Conservation (phyloP, 2,329 filamentous ascomycete genomes). For the Aspergillus japonicus region DNA sequence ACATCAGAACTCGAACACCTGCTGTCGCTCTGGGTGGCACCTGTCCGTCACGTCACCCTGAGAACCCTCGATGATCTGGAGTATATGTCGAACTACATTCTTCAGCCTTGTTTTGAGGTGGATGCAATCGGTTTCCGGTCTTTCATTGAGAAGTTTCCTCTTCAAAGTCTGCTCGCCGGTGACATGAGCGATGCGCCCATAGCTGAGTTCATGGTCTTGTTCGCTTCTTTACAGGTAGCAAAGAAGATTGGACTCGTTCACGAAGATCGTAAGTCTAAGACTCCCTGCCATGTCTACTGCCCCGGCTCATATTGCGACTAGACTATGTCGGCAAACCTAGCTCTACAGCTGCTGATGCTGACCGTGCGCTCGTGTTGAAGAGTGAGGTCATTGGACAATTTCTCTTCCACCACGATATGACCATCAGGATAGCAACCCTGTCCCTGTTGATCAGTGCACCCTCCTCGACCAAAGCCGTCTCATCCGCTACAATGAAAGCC, state of each 20-base stretch:
- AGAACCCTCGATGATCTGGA: constrained; percentile 38
- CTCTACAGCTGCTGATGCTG: constrained; percentile 11
- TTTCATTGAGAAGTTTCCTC: constrained; percentile 61
- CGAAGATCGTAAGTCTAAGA: constrained; percentile 56
- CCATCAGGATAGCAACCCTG: constrained; percentile 75
- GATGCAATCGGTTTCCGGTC: constrained; percentile 34
- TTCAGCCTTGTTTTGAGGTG: constrained; percentile 36
- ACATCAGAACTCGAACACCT: constrained; percentile 13
- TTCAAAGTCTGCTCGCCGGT: constrained; percentile 48
- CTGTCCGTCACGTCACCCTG: constrained; percentile 38
- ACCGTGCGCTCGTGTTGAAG: constrained; percentile 31
- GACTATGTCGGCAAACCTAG: constrained; percentile 28
- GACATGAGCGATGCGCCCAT: constrained; percentile 50
- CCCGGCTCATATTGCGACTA: constrained; percentile 16
- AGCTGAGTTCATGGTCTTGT: constrained; percentile 58
- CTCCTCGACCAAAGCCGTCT: constrained; percentile 71
- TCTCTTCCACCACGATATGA: constrained; percentile 52
- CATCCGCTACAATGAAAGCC: constrained; percentile 58
- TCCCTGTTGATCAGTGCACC: constrained; percentile 76
- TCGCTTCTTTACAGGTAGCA: constrained; percentile 68
- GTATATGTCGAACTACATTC: constrained; percentile 35
- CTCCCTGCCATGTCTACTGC: constrained; percentile 9
- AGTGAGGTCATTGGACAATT: constrained; percentile 39
- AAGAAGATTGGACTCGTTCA: constrained; percentile 70
- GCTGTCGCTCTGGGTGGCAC: constrained; percentile 36